Evolutionary conservation across 225 moss, liverwort and hornwort species (phyloP).

Genomic region (Physcomitrium patens): DNA sequence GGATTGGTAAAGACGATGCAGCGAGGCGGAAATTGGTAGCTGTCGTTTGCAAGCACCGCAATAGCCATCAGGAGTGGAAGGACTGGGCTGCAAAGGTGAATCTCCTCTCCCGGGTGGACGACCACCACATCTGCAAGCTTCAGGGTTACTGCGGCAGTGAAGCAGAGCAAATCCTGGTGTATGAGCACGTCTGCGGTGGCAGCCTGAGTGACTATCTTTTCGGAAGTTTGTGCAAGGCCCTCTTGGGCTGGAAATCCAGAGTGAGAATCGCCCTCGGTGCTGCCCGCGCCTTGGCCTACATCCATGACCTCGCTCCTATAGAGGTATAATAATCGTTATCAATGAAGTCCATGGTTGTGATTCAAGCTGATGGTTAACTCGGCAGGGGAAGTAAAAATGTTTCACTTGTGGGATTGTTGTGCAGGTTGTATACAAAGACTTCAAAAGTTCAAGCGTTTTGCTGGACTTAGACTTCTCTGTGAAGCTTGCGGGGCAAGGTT

Average conservation of each 20-base stretch:
- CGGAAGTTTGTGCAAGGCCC: conserved; percentile 43
- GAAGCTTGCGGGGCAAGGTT: conserved; percentile 42
- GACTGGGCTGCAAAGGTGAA: conserved; percentile 49
- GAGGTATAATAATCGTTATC: conserved; percentile 29
- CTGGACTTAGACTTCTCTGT: conserved; percentile 45
- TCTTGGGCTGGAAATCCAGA: conserved; percentile 42
- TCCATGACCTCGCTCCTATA: conserved; percentile 45
- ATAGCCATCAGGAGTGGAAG: conserved; percentile 33
- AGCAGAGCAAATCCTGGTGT: conserved; percentile 41
- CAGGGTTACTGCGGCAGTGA: conserved; percentile 33
- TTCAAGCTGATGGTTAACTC: not conserved
- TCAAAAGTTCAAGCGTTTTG: conserved; percentile 42
- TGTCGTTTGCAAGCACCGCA: conserved; percentile 31
- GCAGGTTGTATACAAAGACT: conserved; percentile 53
- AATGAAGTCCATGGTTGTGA: no score
- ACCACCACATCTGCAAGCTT: conserved; percentile 42
- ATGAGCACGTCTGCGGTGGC: conserved; percentile 39
- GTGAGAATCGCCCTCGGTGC: conserved; percentile 44
- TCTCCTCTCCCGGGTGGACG: conserved; percentile 34
- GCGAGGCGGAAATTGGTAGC: conserved; percentile 24
- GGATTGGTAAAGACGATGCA: conserved; percentile 24
- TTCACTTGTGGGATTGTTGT: not conserved
- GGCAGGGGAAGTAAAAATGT: not conserved
- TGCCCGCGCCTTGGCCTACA: conserved; percentile 44
- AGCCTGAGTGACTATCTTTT: conserved; percentile 44